phyloP scores from a whole-genome alignment of 805 yeast species.

The Pichia californica region DNA sequence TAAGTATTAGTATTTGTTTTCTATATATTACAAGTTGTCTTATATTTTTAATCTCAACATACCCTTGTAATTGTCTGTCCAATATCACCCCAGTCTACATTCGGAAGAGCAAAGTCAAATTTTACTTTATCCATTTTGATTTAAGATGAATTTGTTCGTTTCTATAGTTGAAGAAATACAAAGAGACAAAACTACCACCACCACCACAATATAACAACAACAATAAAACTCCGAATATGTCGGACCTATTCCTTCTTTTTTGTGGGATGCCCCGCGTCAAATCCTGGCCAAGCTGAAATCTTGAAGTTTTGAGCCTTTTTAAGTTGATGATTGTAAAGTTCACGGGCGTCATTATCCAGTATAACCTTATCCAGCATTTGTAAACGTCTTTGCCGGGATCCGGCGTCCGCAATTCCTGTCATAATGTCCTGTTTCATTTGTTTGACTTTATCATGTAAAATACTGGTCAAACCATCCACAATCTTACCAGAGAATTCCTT shows the following conservation, averaged over 20 bases:
- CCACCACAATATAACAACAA: too few relatives aligned
- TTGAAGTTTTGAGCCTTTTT: slow-evolving; percentile 17
- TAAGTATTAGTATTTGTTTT: not conserved
- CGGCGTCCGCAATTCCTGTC: not conserved
- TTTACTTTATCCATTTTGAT: slow-evolving; percentile 4
- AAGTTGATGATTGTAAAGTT: slow-evolving; percentile 11
- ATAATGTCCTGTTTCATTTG: slow-evolving; percentile 8
- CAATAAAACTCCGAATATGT: too few relatives aligned
- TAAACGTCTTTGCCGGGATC: slow-evolving; percentile 13
- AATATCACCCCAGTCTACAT: slow-evolving; percentile 25
- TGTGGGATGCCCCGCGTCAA: slow-evolving; percentile 57
- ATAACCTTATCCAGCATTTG: slow-evolving; percentile 9
- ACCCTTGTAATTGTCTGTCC: slow-evolving; percentile 23
- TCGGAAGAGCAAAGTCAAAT: slow-evolving; percentile 16
- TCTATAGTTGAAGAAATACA: too few relatives aligned
- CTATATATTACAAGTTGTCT: not conserved
- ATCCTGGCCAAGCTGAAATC: slow-evolving; percentile 59
- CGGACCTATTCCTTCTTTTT: slow-evolving; percentile 7
- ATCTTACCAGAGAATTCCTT: slow-evolving; percentile 41
- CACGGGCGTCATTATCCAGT: slow-evolving; percentile 2
- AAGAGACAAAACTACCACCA: too few relatives aligned
- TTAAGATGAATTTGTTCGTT: too few relatives aligned
- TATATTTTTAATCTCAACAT: slow-evolving; percentile 7
- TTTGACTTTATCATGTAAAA: slow-evolving; percentile 25
- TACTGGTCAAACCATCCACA: slow-evolving; percentile 25